Conservation (phyloP, 106 monocot genomes). For the Phalaenopsis aphrodite region DNA sequence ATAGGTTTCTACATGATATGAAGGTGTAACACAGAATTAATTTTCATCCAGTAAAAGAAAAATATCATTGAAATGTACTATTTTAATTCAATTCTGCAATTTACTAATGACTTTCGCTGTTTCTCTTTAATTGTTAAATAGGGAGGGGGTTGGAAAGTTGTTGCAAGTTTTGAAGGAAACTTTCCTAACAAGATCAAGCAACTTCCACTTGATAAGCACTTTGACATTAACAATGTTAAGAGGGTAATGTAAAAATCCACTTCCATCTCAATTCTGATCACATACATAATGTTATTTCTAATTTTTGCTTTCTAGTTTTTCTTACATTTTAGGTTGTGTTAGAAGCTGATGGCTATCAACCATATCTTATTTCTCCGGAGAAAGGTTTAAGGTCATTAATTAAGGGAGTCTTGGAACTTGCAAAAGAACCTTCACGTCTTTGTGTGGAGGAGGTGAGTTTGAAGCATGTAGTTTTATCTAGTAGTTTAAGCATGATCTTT, state of each 20-base stretch:
- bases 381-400: conserved; percentile 76
- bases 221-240: conserved; percentile 97
- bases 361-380: conserved; percentile 93
- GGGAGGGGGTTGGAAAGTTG: conserved; percentile 96
- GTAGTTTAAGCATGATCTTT: not conserved
- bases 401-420: conserved; percentile 69
- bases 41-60: not conserved
- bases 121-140: conserved; percentile 11
- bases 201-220: conserved; percentile 88
- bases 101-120: not conserved
- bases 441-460: conserved; percentile 80
- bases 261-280: not conserved
- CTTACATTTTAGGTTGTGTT: conserved; percentile 66
- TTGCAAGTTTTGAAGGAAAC: conserved; percentile 90
- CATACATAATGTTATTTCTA: not conserved
- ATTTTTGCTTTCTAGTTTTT: not conserved
- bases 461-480: not conserved
- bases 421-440: conserved; percentile 85
- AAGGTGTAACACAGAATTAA: not conserved
- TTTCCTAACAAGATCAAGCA: conserved; percentile 94
- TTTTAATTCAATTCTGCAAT: not conserved
- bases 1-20: not conserved
- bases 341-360: conserved; percentile 98
- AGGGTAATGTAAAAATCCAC: conserved; percentile 43
- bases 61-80: not conserved